These are phyloP conservation scores for Fusarium equiseti DNA, from an alignment of 2,329 filamentous ascomycete genomes.

Conservation along the genomic window DNA sequence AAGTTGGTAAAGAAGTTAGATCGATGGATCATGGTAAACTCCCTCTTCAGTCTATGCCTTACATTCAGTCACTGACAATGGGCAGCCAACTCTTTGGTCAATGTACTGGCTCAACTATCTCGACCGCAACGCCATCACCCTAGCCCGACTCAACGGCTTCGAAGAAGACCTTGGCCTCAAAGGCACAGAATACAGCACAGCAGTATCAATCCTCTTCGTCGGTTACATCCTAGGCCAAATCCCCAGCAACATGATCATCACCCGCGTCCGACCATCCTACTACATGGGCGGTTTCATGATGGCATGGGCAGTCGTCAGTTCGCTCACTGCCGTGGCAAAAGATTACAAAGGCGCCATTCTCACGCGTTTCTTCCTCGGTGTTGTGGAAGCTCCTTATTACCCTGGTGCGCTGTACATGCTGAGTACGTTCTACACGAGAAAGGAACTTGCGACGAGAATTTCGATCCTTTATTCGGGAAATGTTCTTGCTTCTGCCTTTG, in stretches of 20 bases:
- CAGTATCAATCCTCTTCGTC: slow-evolving; percentile 53
- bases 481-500: slow-evolving; percentile 55
- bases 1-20: slow-evolving; percentile 38
- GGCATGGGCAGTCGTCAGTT: slow-evolving; percentile 57
- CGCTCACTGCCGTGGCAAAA: slow-evolving; percentile 56
- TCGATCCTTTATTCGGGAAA: slow-evolving; percentile 60
- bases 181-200: slow-evolving; percentile 52
- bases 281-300: slow-evolving; percentile 57
- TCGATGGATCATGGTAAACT: slow-evolving; percentile 36
- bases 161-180: slow-evolving; percentile 64
- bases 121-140: slow-evolving; percentile 68
- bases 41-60: rapidly evolving
- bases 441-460: slow-evolving; percentile 59
- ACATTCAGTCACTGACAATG: background rate
- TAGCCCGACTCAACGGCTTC: slow-evolving; percentile 66
- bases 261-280: slow-evolving; percentile 56
- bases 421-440: slow-evolving; percentile 66
- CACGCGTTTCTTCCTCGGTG: slow-evolving; percentile 56
- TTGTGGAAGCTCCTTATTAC: slow-evolving; percentile 58
- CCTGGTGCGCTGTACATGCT: slow-evolving; percentile 57
- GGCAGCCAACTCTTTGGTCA: slow-evolving; percentile 52
- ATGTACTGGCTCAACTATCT: slow-evolving; percentile 59
- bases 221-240: slow-evolving; percentile 54
- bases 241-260: slow-evolving; percentile 58
- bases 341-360: slow-evolving; percentile 58